Evolutionary conservation across 176 grass and related monocot species (phyloP).

Genomic region (Oryza nivara): DNA sequence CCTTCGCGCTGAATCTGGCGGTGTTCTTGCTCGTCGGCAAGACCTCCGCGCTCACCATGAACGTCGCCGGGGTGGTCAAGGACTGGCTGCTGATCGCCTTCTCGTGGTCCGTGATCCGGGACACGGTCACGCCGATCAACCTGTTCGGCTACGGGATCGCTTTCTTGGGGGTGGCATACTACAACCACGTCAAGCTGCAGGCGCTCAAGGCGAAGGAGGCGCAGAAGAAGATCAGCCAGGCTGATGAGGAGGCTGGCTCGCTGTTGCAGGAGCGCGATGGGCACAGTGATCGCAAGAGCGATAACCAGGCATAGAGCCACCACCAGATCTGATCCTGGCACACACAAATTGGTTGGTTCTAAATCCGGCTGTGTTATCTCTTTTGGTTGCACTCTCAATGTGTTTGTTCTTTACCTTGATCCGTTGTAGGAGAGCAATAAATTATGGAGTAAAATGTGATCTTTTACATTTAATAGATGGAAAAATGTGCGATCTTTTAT

Average conservation of each 20-base stretch:
- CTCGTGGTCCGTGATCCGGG: slow-evolving; percentile 96
- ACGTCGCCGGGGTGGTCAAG: slow-evolving; percentile 92
- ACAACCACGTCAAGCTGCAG: slow-evolving; percentile 93
- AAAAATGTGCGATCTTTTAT: background rate
- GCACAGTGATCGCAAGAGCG: slow-evolving; percentile 67
- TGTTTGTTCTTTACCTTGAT: slow-evolving; percentile 27
- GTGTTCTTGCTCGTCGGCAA: slow-evolving; percentile 95
- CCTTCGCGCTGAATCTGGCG: slow-evolving; percentile 91
- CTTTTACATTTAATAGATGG: slow-evolving; percentile 8
- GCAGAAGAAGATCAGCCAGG: slow-evolving; percentile 63
- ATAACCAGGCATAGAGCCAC: slow-evolving; percentile 59
- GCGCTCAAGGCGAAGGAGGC: slow-evolving; percentile 86
- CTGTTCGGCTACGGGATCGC: slow-evolving; percentile 88
- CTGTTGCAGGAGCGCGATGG: slow-evolving; percentile 69
- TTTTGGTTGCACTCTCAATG: slow-evolving; percentile 1
- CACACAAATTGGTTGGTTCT: slow-evolving; percentile 48
- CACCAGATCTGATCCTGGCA: slow-evolving; percentile 30
- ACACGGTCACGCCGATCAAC: slow-evolving; percentile 85
- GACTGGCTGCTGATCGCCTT: slow-evolving; percentile 96
- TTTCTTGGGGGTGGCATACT: slow-evolving; percentile 85
- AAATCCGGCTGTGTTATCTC: slow-evolving; percentile 13
- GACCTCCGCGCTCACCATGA: slow-evolving; percentile 97
- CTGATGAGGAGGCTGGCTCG: slow-evolving; percentile 69
- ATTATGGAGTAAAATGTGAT: background rate
- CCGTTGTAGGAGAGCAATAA: background rate